Evolutionary conservation across 768 basidiomycete genomes (phyloP).

Genomic region (Holtermanniella nyarrowii): DNA sequence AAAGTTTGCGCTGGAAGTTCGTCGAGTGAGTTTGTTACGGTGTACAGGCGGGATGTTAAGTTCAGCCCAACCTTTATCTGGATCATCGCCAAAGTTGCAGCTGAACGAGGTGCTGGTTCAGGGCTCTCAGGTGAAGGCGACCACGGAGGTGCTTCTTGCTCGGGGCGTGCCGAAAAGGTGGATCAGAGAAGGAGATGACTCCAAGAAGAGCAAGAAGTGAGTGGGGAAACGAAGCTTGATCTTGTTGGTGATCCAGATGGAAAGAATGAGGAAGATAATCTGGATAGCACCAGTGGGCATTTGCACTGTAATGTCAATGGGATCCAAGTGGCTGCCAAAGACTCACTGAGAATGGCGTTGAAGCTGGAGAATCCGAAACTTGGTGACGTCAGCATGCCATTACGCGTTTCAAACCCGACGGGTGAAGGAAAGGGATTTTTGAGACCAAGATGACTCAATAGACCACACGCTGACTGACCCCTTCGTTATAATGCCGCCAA

Average conservation of each 20-base stretch:
- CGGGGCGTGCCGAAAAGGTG: conserved; percentile 73
- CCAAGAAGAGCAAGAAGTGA: conserved; percentile 7
- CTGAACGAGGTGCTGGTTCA: conserved; percentile 68
- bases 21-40: conserved; percentile 48
- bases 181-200: conserved; percentile 52
- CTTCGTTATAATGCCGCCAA: conserved; percentile 33
- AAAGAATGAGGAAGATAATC: conserved; percentile 20
- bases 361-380: conserved; percentile 29
- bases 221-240: conserved; percentile 33
- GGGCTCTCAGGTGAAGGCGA: conserved; percentile 63
- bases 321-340: neutral
- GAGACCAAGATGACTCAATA: no score
- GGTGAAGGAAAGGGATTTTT: no score
- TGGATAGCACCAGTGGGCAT: conserved; percentile 34
- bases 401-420: no score
- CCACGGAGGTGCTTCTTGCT: conserved; percentile 56
- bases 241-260: conserved; percentile 31
- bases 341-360: conserved; percentile 27
- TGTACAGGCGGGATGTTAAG: neutral
- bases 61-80: conserved; percentile 24
- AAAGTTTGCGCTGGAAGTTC: conserved; percentile 70
- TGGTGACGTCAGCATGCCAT: no score
- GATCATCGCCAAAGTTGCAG: conserved; percentile 29
- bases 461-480: no score
- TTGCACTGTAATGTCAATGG: conserved; percentile 15